Conservation (phyloP, 2,329 filamentous ascomycete species). For the Hypomyces perniciosus region DNA sequence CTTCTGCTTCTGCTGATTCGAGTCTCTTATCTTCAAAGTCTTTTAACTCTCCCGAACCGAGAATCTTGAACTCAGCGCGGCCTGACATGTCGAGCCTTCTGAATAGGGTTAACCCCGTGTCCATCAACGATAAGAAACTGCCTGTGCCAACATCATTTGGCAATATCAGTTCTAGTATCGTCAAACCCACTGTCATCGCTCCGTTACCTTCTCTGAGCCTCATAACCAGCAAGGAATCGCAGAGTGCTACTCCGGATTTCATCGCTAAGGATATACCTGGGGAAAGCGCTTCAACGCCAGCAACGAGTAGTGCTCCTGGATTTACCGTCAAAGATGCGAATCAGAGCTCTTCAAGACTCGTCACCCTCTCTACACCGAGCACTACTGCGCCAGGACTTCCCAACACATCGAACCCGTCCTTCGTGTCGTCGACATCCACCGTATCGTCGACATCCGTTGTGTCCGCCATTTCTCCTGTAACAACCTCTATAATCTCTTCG, state of each 20-base stretch:
- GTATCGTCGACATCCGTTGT: neutral
- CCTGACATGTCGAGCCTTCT: constrained; percentile 33
- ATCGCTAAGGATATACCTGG: neutral
- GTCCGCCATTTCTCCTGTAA: neutral
- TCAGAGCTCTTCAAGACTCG: neutral
- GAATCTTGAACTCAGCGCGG: constrained; percentile 33
- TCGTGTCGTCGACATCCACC: neutral
- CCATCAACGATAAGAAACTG: constrained; percentile 42
- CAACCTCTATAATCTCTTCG: neutral
- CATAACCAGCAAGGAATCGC: neutral
- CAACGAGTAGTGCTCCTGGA: neutral
- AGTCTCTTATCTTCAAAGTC: neutral
- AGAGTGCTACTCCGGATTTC: neutral
- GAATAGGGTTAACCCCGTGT: constrained; percentile 44
- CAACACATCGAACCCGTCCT: neutral
- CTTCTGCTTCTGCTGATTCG: neutral
- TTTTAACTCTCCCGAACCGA: constrained; percentile 31
- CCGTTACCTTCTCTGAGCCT: constrained; percentile 3
- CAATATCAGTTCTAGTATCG: constrained; percentile 2
- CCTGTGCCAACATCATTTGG: constrained; percentile 13
- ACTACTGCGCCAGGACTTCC: neutral
- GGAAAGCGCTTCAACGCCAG: neutral
- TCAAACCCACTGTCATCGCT: neutral
- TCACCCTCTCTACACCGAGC: neutral
- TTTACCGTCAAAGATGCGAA: neutral